Percentiles rank a stretch among this genome's conserved stretches.
Conservation (phyloP, 2,329 filamentous ascomycete species). For the Aspergillus candidus region DNA sequence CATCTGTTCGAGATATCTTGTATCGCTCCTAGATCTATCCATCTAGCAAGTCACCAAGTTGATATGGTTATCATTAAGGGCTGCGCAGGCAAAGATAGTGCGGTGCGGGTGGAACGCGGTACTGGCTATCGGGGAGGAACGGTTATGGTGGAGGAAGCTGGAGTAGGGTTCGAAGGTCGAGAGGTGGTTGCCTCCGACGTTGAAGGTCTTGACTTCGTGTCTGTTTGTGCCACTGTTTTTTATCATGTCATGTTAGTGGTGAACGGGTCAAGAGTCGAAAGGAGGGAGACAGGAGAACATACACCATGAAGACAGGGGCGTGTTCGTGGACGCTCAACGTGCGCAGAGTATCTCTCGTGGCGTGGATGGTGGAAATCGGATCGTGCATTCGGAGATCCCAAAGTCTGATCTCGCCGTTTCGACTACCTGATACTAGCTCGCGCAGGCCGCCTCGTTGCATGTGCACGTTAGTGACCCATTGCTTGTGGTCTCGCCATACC, state of each 20-base stretch:
- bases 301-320: constrained; percentile 90
- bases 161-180: constrained; percentile 85
- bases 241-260: constrained; percentile 10
- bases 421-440: constrained; percentile 82
- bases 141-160: constrained; percentile 75
- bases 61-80: constrained; percentile 80
- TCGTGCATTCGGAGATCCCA: constrained; percentile 92
- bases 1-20: too few species aligned
- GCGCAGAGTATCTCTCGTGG: constrained; percentile 70
- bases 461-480: constrained; percentile 94
- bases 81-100: constrained; percentile 82
- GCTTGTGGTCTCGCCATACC: constrained; percentile 92
- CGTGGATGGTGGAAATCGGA: constrained; percentile 65
- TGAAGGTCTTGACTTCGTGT: constrained; percentile 87
- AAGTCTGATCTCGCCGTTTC: constrained; percentile 86
- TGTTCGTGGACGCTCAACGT: constrained; percentile 94
- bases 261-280: background rate
- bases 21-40: too few species aligned
- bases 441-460: constrained; percentile 93
- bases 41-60: constrained; percentile 70
- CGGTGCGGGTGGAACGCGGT: constrained; percentile 95
- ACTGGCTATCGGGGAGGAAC: constrained; percentile 73
- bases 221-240: constrained; percentile 69
- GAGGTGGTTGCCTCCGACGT: constrained; percentile 72
- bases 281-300: constrained; percentile 42